Base-by-base conservation (phyloP, 805 yeast genomes). In the Clavispora carvajalis region DNA sequence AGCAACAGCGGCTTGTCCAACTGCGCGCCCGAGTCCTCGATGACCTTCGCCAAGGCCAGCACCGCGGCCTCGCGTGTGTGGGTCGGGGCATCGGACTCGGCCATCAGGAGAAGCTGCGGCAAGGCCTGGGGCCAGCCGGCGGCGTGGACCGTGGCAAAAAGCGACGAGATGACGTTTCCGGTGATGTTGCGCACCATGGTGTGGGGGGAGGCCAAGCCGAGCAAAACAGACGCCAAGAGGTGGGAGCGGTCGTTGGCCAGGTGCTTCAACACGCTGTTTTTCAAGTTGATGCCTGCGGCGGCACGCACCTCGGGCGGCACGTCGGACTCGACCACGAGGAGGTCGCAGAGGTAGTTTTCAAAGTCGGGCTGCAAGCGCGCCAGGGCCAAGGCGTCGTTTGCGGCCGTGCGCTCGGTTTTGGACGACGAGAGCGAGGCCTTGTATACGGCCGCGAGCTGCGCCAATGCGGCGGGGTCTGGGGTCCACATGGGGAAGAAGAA, bases 141-240 rank as follows among this genome's bases (percentile, higher is more conserved):
- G 33, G 85, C 69, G 1, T 96, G 95, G 33, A 76, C 72, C 8
- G 77, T 69, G 2, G 84, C 71, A 50, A 89, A 84, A 22, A 93
- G 63, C 0, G 96, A 74, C 2, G 97, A 85, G 38, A 91, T 80
- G 37, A 89, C 95, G 54, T 82, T 89, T 29, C 97, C 96, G 5
- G 96, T 82, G 45, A 91, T 86, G 56, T 85, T 88, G 45, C 95
- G 75, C 22, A 91, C 85, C 49, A 86, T 65, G n/a, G 65, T 59
- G 39, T 76, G 75, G 1, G 63, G 50, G 45, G 75, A 83, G 23
- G 74, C 52, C 33, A 88, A 67, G 2, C 87, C 88, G 70, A 46
- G 60, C 52, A 49, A 68, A 26, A 82, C 67, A 51, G 76, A 71
- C 8, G 60, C 67, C 36, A 67, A 53, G n/a, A 70, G 49, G 47